Evolutionary conservation across 2,329 filamentous ascomycete species (phyloP), one percentile per base, ranked within the genome.

Genomic region (Epicoccum sorghinum): DNA sequence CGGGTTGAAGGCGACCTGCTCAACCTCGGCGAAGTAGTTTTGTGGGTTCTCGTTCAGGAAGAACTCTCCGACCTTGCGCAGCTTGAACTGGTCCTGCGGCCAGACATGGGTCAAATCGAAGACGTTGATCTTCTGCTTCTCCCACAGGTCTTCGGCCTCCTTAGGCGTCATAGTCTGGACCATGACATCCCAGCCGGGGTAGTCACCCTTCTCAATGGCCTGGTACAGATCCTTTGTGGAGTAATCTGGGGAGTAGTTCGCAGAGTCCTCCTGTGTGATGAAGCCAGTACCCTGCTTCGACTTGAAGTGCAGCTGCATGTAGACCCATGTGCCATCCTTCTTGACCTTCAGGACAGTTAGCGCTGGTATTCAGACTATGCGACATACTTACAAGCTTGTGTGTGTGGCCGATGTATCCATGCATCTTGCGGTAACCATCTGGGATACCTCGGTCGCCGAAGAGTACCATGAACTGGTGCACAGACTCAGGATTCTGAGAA

Each of bases 1-100:
- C 35, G 88, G 87, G 56, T 82, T 86, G 80, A 89, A 90, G 2
- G 86, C 85, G 14, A 84, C 81, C 69, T 89, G 87, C 76, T 90
- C 87, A 44, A 89, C 87, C 64, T 89, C 84, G 59, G 82, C 82
- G 59, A 86, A 86, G 71, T 86, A 86, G 69, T 86, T 86, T 69
- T 82, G 73, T n/a, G 76, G 77, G 58, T 83, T 83, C 72, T 82
- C 80, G 68, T 82, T 83, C 37, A 83, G 60, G 62, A 73, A 75
- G 62, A 83, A 80, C 65, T 82, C 80, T 59, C 80, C 80, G 30
- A 83, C 75, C 69, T 82, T 81, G 59, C 80, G 80, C 4, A 81
- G 75, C 39, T 80, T 81, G 70, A 81, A 83, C 52, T 80, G 74
- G 51, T 73, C 73, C 43, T 83, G 81, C 3, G 81, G 80, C 81